Evolutionary conservation across 2,329 filamentous ascomycete genomes (phyloP).

Genomic region (Anthostomella pinea): DNA sequence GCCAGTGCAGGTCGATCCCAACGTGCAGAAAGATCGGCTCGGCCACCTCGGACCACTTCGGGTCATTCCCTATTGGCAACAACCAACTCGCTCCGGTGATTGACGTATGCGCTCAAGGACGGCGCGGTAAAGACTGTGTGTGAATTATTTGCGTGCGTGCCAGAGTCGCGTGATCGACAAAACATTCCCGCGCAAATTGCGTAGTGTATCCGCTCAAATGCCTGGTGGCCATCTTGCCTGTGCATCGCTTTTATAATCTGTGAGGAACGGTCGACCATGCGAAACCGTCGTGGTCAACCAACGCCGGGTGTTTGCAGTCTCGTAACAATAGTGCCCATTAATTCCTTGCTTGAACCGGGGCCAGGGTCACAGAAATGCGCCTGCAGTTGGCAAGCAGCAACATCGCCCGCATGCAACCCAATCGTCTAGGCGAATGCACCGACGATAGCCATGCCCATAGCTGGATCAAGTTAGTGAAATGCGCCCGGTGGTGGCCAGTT

Average conservation of each 20-base stretch:
- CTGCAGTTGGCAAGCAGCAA: neutral
- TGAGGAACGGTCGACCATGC: neutral
- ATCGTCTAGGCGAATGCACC: conserved; percentile 42
- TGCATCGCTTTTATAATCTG: neutral
- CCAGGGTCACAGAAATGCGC: neutral
- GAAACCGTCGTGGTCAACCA: neutral
- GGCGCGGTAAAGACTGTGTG: conserved; percentile 1
- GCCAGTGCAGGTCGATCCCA: too few species aligned
- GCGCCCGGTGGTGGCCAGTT: conserved; percentile 11
- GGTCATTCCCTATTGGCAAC: neutral
- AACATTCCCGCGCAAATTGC: neutral
- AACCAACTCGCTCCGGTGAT: neutral
- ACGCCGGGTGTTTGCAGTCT: too few species aligned
- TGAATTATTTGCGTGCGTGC: neutral
- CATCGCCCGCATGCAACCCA: neutral
- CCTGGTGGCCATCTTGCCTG: neutral
- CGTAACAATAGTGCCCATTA: neutral
- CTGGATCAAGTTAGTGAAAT: too few species aligned
- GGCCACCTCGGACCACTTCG: too few species aligned
- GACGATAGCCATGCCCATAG: conserved; percentile 45
- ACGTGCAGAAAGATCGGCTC: too few species aligned
- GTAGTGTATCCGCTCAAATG: neutral
- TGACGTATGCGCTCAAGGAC: neutral
- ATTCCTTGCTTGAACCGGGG: neutral
- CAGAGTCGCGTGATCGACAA: neutral